These are phyloP conservation scores for Thielaviopsis ethacetica DNA, from an alignment of 2,329 filamentous ascomycete species.

Conservation along the genomic window DNA sequence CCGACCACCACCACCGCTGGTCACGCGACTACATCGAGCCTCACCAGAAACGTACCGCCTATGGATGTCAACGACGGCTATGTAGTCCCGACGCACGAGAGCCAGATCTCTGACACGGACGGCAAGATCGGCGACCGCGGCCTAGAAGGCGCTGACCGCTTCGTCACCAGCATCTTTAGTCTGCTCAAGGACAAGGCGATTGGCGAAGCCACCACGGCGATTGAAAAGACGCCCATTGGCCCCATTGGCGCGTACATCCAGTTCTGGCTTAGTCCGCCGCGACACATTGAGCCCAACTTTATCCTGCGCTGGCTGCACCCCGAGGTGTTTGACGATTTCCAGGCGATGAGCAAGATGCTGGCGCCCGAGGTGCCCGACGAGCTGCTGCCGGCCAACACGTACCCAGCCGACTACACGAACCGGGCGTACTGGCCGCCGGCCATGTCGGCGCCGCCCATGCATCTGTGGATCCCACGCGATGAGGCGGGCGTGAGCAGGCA, in stretches of 20 bases:
- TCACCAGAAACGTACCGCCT: neutral
- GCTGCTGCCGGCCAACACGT: conserved; percentile 20
- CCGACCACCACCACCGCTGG: neutral
- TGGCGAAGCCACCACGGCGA: conserved; percentile 18
- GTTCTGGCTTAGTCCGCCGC: conserved; percentile 17
- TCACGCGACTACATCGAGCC: neutral
- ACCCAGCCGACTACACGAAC: conserved; percentile 39
- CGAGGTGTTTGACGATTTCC: conserved; percentile 59
- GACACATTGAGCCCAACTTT: conserved; percentile 27
- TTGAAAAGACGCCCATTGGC: conserved; percentile 17
- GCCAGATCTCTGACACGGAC: conserved; percentile 1
- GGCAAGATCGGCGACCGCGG: conserved; percentile 18
- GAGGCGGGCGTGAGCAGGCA: conserved; percentile 51
- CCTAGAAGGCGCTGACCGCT: conserved; percentile 23
- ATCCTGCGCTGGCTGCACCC: conserved; percentile 59
- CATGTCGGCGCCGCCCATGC: conserved; percentile 41
- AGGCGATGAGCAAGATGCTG: conserved; percentile 24
- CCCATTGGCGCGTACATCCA: conserved; percentile 17
- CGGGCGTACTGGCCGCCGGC: conserved; percentile 59
- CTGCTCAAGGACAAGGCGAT: conserved; percentile 23
- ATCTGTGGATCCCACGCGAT: conserved; percentile 65
- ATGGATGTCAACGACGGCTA: conserved; percentile 14
- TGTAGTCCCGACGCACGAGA: conserved; percentile 13
- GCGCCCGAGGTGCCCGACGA: conserved; percentile 13
- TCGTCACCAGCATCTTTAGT: conserved; percentile 19